These are phyloP conservation scores for Ustulina deusta DNA, from an alignment of 2,329 filamentous ascomycete species.

Conservation along the genomic window DNA sequence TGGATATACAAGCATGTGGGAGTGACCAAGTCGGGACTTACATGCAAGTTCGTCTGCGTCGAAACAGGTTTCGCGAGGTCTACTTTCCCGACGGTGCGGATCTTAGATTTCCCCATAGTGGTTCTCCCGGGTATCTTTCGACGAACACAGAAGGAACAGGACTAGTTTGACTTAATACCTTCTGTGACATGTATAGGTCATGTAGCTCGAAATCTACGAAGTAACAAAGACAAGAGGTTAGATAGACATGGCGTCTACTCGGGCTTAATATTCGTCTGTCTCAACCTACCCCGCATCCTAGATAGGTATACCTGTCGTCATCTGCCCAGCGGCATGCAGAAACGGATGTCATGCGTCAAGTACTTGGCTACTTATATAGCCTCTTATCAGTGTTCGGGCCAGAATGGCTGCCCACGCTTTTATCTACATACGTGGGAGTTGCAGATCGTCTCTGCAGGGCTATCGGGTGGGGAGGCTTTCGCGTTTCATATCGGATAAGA, in stretches of 20 bases:
- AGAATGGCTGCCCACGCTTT: constrained; percentile 7
- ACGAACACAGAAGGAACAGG: background rate
- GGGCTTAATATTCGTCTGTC: constrained; percentile 15
- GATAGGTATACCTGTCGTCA: background rate
- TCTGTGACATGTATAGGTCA: background rate
- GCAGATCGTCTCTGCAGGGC: constrained; percentile 3
- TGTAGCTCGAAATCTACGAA: background rate
- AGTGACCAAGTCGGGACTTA: constrained; percentile 56
- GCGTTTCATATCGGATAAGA: background rate
- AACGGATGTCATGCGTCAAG: constrained; percentile 18
- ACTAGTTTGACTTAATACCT: background rate
- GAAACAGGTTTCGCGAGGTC: constrained; percentile 77
- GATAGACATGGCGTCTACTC: background rate
- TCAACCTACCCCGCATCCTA: constrained; percentile 44
- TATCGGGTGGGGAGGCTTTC: background rate
- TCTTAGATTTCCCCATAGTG: constrained; percentile 58
- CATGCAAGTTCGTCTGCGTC: constrained; percentile 77
- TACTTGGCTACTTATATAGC: background rate
- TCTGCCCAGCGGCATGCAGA: constrained; percentile 12
- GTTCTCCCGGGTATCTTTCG: background rate
- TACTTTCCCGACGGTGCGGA: constrained; percentile 79
- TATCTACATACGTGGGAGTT: constrained; percentile 8
- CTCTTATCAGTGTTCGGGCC: constrained; percentile 23
- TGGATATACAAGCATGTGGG: background rate
- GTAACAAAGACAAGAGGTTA: background rate